Percentiles rank a stretch among this genome's conserved stretches.
These are phyloP conservation scores for Neurospora sp. DNA, from an alignment of 2,329 filamentous ascomycete species.

Conservation along the genomic window DNA sequence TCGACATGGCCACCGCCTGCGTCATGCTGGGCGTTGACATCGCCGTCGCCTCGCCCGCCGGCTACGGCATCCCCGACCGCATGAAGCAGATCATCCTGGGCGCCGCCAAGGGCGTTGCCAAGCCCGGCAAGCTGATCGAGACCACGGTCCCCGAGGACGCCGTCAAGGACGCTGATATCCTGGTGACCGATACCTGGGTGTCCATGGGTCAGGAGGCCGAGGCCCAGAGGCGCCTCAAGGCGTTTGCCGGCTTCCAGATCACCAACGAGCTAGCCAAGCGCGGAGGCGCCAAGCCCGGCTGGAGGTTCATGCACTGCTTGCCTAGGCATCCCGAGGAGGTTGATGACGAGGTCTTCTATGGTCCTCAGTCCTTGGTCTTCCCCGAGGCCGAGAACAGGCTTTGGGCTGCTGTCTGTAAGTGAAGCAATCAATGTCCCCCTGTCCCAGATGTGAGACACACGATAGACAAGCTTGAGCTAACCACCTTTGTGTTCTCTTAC, in stretches of 20 bases:
- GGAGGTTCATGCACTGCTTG: slow-evolving; percentile 99
- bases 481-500: neutral
- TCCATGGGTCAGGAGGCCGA: slow-evolving; percentile 97
- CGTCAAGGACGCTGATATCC: slow-evolving; percentile 73
- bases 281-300: slow-evolving; percentile 76
- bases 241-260: slow-evolving; percentile 85
- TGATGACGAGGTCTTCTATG: slow-evolving; percentile 88
- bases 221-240: slow-evolving; percentile 62
- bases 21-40: slow-evolving; percentile 82
- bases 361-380: slow-evolving; percentile 77
- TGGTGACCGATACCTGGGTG: slow-evolving; percentile 97
- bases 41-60: slow-evolving; percentile 74
- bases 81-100: slow-evolving; percentile 67
- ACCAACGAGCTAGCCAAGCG: slow-evolving; percentile 74
- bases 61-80: slow-evolving; percentile 67
- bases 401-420: slow-evolving; percentile 74
- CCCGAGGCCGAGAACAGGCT: slow-evolving; percentile 89
- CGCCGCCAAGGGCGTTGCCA: slow-evolving; percentile 46
- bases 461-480: neutral
- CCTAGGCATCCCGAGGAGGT: slow-evolving; percentile 91
- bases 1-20: slow-evolving; percentile 81
- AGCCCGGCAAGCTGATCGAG: slow-evolving; percentile 59
- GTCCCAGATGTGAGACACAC: neutral
- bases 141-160: slow-evolving; percentile 76
- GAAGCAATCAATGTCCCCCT: neutral